Percentiles rank a stretch among this genome's conserved stretches.
phyloP scores from a whole-genome alignment of 2,329 filamentous ascomycete genomes.

The Trichoderma sp. region DNA sequence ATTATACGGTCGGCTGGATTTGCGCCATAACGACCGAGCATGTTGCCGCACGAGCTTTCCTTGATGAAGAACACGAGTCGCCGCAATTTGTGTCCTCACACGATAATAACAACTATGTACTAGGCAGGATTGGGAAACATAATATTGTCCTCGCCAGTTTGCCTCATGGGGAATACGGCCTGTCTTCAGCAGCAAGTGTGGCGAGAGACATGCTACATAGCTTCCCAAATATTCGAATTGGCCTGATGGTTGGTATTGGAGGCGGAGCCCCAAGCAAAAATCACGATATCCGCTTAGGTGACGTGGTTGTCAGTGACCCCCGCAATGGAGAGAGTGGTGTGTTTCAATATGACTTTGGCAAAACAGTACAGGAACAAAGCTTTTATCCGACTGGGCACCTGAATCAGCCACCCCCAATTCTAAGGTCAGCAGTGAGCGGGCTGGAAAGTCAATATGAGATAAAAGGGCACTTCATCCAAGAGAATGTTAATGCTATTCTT shows the following conservation, averaged over 20 bases:
- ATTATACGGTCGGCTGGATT: conserved; percentile 44
- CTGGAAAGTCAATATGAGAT: too few species aligned
- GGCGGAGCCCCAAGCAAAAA: conserved; percentile 39
- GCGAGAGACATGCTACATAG: conserved; percentile 24
- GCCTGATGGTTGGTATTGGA: conserved; percentile 27
- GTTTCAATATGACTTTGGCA: conserved; percentile 24
- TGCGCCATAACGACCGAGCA: conserved; percentile 43
- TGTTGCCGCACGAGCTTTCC: conserved; percentile 37
- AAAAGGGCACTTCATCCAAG: too few species aligned
- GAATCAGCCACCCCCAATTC: conserved; percentile 27
- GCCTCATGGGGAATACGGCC: conserved; percentile 27
- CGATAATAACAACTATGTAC: neutral
- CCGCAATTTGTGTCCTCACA: conserved; percentile 23
- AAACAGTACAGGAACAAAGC: conserved; percentile 23
- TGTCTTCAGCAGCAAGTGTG: conserved; percentile 30
- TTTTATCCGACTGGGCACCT: conserved; percentile 26
- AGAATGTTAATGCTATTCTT: too few species aligned
- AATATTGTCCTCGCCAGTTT: conserved; percentile 30
- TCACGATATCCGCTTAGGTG: conserved; percentile 39
- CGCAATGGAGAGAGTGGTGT: conserved; percentile 27
- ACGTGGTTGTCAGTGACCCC: neutral
- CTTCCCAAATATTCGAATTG: conserved; percentile 29
- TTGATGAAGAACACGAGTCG: neutral
- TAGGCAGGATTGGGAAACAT: conserved; percentile 28
- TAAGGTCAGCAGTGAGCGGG: conserved; percentile 4